These are phyloP conservation scores for Drechslerella coelobrocha DNA, from an alignment of 2,329 filamentous ascomycete species.

Conservation along the genomic window DNA sequence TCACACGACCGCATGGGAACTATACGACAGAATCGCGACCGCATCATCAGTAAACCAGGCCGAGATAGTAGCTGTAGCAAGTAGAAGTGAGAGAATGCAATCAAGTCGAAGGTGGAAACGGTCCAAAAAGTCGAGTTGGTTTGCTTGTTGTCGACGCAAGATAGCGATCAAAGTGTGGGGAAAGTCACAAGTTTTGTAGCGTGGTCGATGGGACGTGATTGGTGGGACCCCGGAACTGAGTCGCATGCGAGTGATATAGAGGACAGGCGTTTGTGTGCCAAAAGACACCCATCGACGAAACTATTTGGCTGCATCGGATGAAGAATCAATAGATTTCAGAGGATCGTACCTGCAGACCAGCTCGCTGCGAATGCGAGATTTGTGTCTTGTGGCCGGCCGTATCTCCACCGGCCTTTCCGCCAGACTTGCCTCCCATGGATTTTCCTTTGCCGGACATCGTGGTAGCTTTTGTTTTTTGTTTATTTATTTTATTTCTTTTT, in stretches of 20 bases:
- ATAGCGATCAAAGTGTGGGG: slow-evolving; percentile 28
- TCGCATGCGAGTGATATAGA: slow-evolving; percentile 38
- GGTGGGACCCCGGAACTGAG: slow-evolving; percentile 26
- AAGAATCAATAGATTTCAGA: slow-evolving; percentile 21
- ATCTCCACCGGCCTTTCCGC: slow-evolving; percentile 76
- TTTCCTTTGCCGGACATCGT: slow-evolving; percentile 89
- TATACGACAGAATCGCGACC: slow-evolving; percentile 59
- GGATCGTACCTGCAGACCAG: slow-evolving; percentile 79
- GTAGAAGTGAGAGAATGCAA: slow-evolving; percentile 5
- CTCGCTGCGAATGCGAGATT: slow-evolving; percentile 91
- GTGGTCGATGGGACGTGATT: slow-evolving; percentile 22
- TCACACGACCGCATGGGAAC: slow-evolving; percentile 99
- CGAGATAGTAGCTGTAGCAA: neutral
- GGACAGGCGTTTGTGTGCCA: slow-evolving; percentile 29
- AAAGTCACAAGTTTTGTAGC: slow-evolving; percentile 28
- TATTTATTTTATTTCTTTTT: neutral
- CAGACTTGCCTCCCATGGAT: slow-evolving; percentile 87
- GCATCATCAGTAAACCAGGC: slow-evolving; percentile 19
- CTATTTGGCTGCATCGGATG: neutral
- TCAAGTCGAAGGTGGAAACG: too few relatives aligned
- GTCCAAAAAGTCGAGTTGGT: neutral
- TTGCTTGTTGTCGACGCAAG: slow-evolving; percentile 23
- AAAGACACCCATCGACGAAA: neutral
- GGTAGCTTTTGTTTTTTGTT: slow-evolving; percentile 13
- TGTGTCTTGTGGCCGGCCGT: slow-evolving; percentile 77